phyloP scores from a whole-genome alignment of 352 stramenopile species.

The Pythium dissotocum region DNA sequence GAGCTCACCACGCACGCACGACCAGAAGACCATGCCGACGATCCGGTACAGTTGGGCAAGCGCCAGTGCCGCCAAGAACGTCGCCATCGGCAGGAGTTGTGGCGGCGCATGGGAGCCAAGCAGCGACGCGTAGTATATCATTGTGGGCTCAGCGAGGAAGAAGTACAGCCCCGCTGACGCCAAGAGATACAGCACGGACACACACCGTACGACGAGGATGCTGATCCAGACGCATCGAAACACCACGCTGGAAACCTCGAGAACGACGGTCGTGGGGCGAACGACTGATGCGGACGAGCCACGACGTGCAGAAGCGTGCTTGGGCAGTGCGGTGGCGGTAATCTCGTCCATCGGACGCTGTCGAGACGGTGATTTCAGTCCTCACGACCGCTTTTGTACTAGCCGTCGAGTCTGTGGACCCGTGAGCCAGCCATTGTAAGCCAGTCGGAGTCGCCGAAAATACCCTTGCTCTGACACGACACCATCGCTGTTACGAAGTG shows the following conservation, averaged over 20 bases:
- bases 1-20: not conserved
- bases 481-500: too few relatives aligned
- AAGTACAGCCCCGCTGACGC: not conserved
- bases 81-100: conserved; percentile 12
- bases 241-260: not conserved
- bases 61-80: not conserved
- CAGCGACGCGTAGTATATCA: conserved; percentile 21
- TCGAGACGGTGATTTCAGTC: too few relatives aligned
- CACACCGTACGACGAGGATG: conserved; percentile 5
- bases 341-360: not conserved
- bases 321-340: not conserved
- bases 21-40: conserved; percentile 1
- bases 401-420: too few relatives aligned
- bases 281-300: not conserved
- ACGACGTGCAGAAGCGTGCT: not conserved
- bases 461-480: too few relatives aligned
- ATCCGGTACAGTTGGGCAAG: conserved; percentile 2
- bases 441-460: too few relatives aligned
- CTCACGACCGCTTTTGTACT: too few relatives aligned
- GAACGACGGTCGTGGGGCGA: not conserved
- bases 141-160: conserved; percentile 13
- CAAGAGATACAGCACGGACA: not conserved
- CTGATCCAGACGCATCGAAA: conserved; percentile 6
- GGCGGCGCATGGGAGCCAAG: conserved; percentile 2
- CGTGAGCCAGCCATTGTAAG: too few relatives aligned